These are phyloP conservation scores for Eucalyptus cloeziana DNA, from an alignment of 345 rosid genomes.

Conservation along the genomic window DNA sequence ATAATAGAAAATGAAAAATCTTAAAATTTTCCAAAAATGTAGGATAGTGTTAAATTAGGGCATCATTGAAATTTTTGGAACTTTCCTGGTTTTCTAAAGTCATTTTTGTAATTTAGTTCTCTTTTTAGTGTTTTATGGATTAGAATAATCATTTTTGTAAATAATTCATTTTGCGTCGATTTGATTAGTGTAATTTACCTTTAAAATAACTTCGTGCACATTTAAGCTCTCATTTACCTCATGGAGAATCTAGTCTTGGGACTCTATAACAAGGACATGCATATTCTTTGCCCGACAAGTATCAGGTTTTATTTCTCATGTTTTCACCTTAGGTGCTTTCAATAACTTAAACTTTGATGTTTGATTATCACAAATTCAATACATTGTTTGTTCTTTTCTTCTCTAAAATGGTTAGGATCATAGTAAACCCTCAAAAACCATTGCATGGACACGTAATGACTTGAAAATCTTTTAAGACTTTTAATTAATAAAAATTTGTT, in stretches of 20 bases:
- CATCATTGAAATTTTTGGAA: rapidly evolving
- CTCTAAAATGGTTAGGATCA: background rate
- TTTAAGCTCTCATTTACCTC: background rate
- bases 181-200: background rate
- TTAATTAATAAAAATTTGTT: rapidly evolving
- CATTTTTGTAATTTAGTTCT: background rate
- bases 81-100: background rate
- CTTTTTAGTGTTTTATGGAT: rapidly evolving
- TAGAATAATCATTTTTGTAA: too few relatives aligned
- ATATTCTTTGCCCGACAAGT: rapidly evolving
- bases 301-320: rapidly evolving
- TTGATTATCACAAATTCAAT: too few relatives aligned
- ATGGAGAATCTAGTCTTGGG: background rate
- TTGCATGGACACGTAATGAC: background rate
- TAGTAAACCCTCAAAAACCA: background rate
- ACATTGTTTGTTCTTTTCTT: too few relatives aligned
- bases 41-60: background rate
- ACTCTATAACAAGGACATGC: background rate
- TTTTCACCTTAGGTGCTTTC: too few relatives aligned
- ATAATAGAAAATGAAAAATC: background rate
- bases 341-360: rapidly evolving
- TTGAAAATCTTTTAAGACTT: too few relatives aligned
- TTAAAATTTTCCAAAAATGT: background rate
- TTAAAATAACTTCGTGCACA: background rate
- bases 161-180: too few relatives aligned